Evolutionary conservation across 768 basidiomycete species (phyloP).

Genomic region (Gyrodon lividus): DNA sequence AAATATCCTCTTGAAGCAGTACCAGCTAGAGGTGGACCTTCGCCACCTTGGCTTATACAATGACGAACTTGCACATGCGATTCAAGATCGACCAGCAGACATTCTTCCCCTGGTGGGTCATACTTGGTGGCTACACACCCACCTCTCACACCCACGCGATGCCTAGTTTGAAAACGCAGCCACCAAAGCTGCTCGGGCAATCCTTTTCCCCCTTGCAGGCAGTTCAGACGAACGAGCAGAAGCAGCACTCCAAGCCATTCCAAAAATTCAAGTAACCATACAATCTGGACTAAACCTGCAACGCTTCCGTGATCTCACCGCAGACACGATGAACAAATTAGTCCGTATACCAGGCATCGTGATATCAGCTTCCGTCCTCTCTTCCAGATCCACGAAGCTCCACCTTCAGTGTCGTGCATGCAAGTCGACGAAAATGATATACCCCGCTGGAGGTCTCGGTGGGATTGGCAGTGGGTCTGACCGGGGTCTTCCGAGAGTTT

Average conservation of each 20-base stretch:
- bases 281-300: constrained; percentile 90
- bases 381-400: constrained; percentile 89
- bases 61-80: constrained; percentile 88
- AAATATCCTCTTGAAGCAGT: constrained; percentile 86
- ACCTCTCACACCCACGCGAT: neutral
- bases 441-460: constrained; percentile 76
- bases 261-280: constrained; percentile 83
- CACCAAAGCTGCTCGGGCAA: constrained; percentile 76
- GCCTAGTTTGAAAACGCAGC: constrained; percentile 89
- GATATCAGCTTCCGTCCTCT: constrained; percentile 92
- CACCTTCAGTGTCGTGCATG: constrained; percentile 93
- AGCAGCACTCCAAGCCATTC: constrained; percentile 49
- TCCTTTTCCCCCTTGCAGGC: constrained; percentile 77
- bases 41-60: constrained; percentile 79
- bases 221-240: constrained; percentile 45
- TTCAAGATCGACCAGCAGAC: constrained; percentile 88
- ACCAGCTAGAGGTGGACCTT: constrained; percentile 84
- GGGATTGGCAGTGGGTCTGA: constrained; percentile 88
- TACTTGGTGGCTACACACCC: neutral
- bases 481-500: constrained; percentile 80
- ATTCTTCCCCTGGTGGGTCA: constrained; percentile 76
- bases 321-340: constrained; percentile 92
- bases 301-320: constrained; percentile 91
- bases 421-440: constrained; percentile 72
- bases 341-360: constrained; percentile 98